phyloP scores from a whole-genome alignment of 331 rosid genomes.

The Acacia pycnantha region DNA sequence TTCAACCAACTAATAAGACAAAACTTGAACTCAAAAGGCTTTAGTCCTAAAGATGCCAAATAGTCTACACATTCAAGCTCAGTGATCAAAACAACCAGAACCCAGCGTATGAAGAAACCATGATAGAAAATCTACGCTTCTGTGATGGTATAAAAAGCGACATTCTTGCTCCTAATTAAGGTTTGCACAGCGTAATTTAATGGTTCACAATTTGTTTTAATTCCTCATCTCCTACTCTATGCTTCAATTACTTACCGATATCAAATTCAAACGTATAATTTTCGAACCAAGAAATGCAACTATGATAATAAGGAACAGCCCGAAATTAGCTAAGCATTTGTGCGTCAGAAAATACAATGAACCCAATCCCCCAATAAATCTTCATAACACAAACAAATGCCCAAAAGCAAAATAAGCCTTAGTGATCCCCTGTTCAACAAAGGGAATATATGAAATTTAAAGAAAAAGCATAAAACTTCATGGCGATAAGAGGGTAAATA shows the following conservation, averaged over 20 bases:
- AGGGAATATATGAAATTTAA: not conserved
- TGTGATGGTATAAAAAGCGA: not conserved
- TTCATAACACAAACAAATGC: not conserved
- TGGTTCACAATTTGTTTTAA: not conserved
- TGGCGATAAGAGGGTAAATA: not conserved
- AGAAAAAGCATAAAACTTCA: not conserved
- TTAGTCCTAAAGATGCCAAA: not conserved
- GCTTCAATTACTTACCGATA: not conserved
- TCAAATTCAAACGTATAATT: not conserved
- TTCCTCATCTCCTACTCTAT: not conserved
- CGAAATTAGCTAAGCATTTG: not conserved
- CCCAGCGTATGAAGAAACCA: not conserved
- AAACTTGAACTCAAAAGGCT: not conserved
- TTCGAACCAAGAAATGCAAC: not conserved
- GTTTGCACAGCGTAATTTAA: not conserved
- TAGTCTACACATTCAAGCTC: not conserved
- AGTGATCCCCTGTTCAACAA: not conserved
- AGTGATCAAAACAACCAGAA: not conserved
- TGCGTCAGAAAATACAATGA: not conserved
- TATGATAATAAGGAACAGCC: not conserved
- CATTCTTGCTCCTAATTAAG: not conserved
- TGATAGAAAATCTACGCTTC: not conserved
- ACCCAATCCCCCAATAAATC: not conserved
- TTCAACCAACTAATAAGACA: not conserved
- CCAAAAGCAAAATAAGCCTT: not conserved